Evolutionary conservation across 345 rosid species (phyloP), one percentile per base, ranked within the genome.

Genomic region (Kernera saxatilis): DNA sequence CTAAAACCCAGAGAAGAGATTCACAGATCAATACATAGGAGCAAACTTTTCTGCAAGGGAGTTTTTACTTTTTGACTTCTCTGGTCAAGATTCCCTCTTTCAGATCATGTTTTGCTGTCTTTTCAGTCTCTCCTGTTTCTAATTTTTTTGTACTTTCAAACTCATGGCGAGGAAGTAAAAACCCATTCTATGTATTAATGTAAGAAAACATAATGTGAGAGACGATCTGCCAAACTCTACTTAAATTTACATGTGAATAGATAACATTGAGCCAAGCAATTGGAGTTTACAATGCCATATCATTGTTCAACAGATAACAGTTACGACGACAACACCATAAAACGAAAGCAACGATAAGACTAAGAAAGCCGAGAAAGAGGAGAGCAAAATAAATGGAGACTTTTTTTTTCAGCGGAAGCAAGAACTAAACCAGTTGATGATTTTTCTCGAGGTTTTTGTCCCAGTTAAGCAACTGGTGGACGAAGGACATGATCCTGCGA

Each of bases 401-500:
- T 50, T 69, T 77, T 77, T 74, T 72, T 51, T 55, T 11, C 73
- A 75, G 72, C 44, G 26, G 63, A 65, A 45, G 77, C 81, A 77
- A 70, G 80, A 78, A 63, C 80, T 81, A 67, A 78, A 71, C 80
- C 81, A 67, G 41, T 71, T 75, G 77, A 76, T 44, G 64, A 53
- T 36, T 66, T 57, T 73, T 33, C 65, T 77, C 71, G 61, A 12
- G 64, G 39, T 17, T 59, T 49, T 32, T 70, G 45, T 48, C 71
- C 48, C 4, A 56, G 59, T 84, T 77, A 86, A 49, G 89, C 99
- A 76, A 94, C 99, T 0, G 99, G 96, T 32, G 88, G 97, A 53
- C 89, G 95, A 62, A 91, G 96, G 43, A 91, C 91, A 44, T 94
- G 97, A 81, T 94, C 99, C 84, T 89, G 96, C 9, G 99, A 88